Percentiles rank a stretch among this genome's conserved stretches.
Evolutionary conservation across 257 asterid species (phyloP).

Genomic region (Solanum medicagineum): DNA sequence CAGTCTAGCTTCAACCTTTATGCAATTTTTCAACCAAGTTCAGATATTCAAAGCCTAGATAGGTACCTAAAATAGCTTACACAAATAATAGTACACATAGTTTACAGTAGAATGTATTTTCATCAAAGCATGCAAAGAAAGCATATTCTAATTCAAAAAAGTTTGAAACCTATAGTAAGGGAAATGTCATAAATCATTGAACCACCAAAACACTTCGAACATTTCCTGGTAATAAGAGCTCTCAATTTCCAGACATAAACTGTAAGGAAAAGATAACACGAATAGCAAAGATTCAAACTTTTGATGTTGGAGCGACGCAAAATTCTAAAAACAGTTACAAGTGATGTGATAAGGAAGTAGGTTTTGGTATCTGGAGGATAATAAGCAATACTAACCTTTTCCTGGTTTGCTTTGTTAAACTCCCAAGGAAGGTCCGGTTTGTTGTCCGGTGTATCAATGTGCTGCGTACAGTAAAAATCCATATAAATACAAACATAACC

Average conservation of each 20-base stretch:
- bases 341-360: neutral
- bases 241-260: neutral
- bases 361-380: neutral
- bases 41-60: neutral
- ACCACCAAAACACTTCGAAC: neutral
- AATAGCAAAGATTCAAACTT: neutral
- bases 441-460: constrained; percentile 73
- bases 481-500: neutral
- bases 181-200: neutral
- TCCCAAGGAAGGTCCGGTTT: constrained; percentile 79
- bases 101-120: neutral
- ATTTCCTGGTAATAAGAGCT: neutral
- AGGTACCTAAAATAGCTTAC: neutral
- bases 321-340: neutral
- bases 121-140: neutral
- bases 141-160: neutral
- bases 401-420: constrained; percentile 50
- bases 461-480: constrained; percentile 30
- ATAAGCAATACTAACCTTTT: constrained; percentile 36
- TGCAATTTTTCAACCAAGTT: neutral
- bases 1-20: neutral
- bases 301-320: neutral
- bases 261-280: neutral
- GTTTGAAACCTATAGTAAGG: neutral
- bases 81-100: neutral